A percentile compares a stretch with the other conserved stretches of the same genome.
phyloP scores from a whole-genome alignment of 2,329 filamentous ascomycete genomes.

The Endocalyx cinctus region DNA sequence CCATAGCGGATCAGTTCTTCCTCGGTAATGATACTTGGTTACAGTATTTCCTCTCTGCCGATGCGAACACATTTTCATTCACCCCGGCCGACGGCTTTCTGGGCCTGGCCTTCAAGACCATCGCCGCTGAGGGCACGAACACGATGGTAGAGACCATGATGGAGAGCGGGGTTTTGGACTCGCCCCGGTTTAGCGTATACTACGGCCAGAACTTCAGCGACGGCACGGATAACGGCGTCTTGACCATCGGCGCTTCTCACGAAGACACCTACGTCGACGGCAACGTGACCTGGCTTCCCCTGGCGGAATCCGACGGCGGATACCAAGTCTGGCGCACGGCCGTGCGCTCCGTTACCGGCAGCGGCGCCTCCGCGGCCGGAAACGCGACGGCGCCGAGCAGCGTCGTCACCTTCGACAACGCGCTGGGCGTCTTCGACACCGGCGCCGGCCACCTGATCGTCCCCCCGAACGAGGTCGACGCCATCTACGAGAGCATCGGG shows the following conservation, averaged over 20 bases:
- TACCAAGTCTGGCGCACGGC: conserved; percentile 29
- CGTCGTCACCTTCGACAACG: conserved; percentile 5
- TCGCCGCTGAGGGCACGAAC: conserved; percentile 22
- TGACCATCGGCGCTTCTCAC: conserved; percentile 29
- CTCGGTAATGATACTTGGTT: conserved; percentile 17
- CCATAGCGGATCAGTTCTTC: conserved; percentile 23
- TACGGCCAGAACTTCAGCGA: conserved; percentile 18
- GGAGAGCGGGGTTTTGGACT: conserved; percentile 22
- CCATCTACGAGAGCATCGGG: conserved; percentile 29
- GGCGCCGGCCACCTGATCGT: conserved; percentile 24
- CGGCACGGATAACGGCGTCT: conserved; percentile 9
- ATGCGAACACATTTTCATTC: conserved; percentile 22
- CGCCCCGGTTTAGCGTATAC: conserved; percentile 28
- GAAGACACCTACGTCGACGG: conserved; percentile 26
- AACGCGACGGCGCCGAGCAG: conserved; percentile 3
- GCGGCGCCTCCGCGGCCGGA: background rate
- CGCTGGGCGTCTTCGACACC: conserved; percentile 28
- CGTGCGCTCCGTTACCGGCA: conserved; percentile 12
- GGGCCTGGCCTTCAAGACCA: conserved; percentile 29
- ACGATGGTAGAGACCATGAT: conserved; percentile 30
- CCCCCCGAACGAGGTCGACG: conserved; percentile 16
- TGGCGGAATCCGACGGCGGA: conserved; percentile 5
- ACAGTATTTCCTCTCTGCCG: conserved; percentile 26
- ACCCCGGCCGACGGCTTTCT: conserved; percentile 30
- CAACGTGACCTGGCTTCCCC: conserved; percentile 15